Evolutionary conservation across 202 grass and related monocot species (phyloP).

Genomic region (Hordeum pubiflorum): DNA sequence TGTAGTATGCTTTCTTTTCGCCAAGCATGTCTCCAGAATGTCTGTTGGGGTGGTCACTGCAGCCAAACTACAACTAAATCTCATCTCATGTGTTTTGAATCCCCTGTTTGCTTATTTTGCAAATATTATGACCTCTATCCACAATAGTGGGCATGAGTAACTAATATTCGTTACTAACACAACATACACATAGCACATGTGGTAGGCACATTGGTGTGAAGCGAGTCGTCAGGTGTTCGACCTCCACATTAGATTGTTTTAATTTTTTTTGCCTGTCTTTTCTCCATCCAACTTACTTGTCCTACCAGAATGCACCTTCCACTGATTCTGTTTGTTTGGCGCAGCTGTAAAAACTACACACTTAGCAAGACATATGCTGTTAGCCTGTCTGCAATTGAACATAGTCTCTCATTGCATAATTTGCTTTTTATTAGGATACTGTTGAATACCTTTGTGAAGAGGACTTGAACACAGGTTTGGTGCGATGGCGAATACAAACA

Average conservation of each 20-base stretch:
- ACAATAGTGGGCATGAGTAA: background rate
- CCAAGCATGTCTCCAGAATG: too few species aligned
- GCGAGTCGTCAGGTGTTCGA: background rate
- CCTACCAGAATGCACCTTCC: background rate
- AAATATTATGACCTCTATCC: background rate
- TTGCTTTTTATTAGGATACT: conserved; percentile 11
- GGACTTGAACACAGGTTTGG: conserved; percentile 11
- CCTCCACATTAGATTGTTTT: background rate
- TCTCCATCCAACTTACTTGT: background rate
- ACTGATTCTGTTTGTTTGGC: background rate
- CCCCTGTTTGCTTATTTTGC: background rate
- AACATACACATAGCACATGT: background rate
- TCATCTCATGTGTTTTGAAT: background rate
- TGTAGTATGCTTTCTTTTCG: too few species aligned
- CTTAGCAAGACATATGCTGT: background rate
- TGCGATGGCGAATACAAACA: conserved; percentile 64
- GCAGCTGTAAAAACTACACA: background rate
- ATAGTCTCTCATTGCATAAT: conserved; percentile 5
- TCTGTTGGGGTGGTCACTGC: too few species aligned
- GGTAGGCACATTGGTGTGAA: background rate
- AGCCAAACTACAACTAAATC: background rate
- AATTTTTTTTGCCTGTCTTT: background rate
- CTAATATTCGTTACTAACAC: background rate
- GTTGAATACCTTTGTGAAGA: conserved; percentile 7
- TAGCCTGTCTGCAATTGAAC: background rate